Evolutionary conservation across 129 eudicot genomes (phyloP).

Genomic region (Tanacetum coccineum): DNA sequence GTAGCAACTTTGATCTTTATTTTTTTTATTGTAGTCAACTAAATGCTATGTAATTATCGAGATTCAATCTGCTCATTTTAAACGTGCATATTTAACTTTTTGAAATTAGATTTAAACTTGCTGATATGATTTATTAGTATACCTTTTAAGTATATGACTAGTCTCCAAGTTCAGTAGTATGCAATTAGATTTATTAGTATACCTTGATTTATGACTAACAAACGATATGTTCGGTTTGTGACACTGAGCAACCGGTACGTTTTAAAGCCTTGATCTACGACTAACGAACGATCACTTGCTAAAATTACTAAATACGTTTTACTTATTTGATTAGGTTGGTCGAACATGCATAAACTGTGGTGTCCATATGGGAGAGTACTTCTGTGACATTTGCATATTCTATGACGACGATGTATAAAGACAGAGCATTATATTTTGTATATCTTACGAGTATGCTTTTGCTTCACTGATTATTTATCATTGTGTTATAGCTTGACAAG

Average conservation of each 20-base stretch:
- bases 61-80: too few relatives aligned
- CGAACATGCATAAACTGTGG: slow-evolving; percentile 90
- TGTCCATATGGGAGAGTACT: slow-evolving; percentile 95
- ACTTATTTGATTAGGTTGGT: slow-evolving; percentile 38
- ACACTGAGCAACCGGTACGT: slow-evolving; percentile 88
- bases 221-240: slow-evolving; percentile 89
- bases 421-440: not conserved
- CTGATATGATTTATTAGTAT: too few relatives aligned
- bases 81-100: too few relatives aligned
- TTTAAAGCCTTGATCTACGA: slow-evolving; percentile 7
- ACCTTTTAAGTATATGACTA: too few relatives aligned
- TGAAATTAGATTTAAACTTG: too few relatives aligned
- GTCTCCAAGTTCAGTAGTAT: too few relatives aligned
- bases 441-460: not conserved
- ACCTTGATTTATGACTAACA: too few relatives aligned
- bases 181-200: too few relatives aligned
- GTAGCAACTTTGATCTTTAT: too few relatives aligned
- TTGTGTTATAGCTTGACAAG: slow-evolving; percentile 56
- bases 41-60: too few relatives aligned
- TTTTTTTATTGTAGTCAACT: too few relatives aligned
- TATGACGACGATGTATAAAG: slow-evolving; percentile 84
- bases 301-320: not conserved
- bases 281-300: not conserved
- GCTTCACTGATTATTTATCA: slow-evolving; percentile 4
- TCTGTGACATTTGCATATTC: slow-evolving; percentile 83